phyloP scores from a whole-genome alignment of 345 rosid species.

The Bruguiera gymnorhiza region DNA sequence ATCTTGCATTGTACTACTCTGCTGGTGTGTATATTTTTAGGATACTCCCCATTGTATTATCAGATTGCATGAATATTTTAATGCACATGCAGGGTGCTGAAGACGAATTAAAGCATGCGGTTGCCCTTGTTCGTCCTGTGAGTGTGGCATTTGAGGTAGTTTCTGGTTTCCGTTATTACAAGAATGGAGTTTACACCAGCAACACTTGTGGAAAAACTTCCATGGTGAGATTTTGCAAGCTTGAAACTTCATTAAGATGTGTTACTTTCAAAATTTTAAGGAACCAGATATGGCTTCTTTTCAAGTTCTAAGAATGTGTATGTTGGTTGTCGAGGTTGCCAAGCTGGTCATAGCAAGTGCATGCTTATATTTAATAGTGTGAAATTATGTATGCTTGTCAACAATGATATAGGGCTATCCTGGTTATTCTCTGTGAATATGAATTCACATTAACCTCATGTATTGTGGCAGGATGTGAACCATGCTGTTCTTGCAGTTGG shows the following conservation, averaged over 20 bases:
- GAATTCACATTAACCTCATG: neutral
- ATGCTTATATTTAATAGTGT: too few species aligned
- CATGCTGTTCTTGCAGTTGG: slow-evolving; percentile 97
- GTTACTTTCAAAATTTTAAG: neutral
- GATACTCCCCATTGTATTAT: too few species aligned
- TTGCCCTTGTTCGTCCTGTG: slow-evolving; percentile 77
- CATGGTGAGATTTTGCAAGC: slow-evolving; percentile 42
- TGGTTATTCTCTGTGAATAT: neutral
- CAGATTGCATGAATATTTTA: too few species aligned
- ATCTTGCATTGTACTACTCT: too few species aligned
- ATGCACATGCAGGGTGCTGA: slow-evolving; percentile 67
- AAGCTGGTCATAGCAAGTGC: too few species aligned
- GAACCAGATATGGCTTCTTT: neutral
- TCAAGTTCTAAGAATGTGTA: neutral
- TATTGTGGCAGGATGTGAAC: slow-evolving; percentile 75
- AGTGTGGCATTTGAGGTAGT: slow-evolving; percentile 90
- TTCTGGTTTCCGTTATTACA: slow-evolving; percentile 57
- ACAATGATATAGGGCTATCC: too few species aligned
- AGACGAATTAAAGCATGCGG: slow-evolving; percentile 91
- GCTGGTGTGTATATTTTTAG: too few species aligned
- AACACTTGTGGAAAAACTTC: slow-evolving; percentile 62
- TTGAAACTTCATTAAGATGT: neutral
- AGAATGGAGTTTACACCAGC: slow-evolving; percentile 77
- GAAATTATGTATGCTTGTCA: too few species aligned
- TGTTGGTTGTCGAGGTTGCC: too few species aligned